Evolutionary conservation across 2,329 filamentous ascomycete species (phyloP), one percentile per base, ranked within the genome.

Genomic region (Exophiala oligosperma): DNA sequence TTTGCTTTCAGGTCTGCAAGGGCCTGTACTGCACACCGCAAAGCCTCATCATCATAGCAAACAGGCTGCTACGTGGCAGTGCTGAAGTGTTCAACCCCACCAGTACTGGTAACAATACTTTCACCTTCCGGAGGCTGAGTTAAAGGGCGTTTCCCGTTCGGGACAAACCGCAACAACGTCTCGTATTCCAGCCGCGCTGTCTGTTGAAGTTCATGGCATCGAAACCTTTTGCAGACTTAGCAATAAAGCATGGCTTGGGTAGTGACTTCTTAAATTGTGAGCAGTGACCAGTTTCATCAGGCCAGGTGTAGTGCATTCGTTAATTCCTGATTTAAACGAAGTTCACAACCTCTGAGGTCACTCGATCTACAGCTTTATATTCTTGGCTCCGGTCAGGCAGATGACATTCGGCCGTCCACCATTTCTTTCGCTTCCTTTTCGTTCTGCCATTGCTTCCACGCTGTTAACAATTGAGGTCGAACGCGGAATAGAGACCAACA

Each of bases 1-100:
- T 40, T 40, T 9, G 49, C 26, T 17, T 17, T 54, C 54, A 60
- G 58, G 41, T 55, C 57, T 55, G 57, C 57, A 55, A 59, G 57
- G 57, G 17, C 17, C 17, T 17, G 17, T 55, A 59, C 52, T 28
- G 37, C 41, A 53, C 53, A 28, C 28, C 6, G 40, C 21, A 43
- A 23, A 43, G 14, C 40, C 47, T 5, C 48, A 21, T 7, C 28
- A 26, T 44, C 50, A n/a, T 21, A 8, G 21, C 24, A 29, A 50
- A 50, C 24, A 32, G 12, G 14, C 52, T 43, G 21, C 32, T 48
- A 48, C n/a, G 54, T 56, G 55, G 55, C 55, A 57, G 55, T 52
- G 55, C 55, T 43, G 44, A 49, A 41, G 37, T 23, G 21, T 48
- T 26, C 26, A 14, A 50, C 48, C 21, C 49, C 29, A 24, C 49